Evolutionary conservation across 202 grass and related monocot species (phyloP), one percentile per base, ranked within the genome.

Genomic region (Carex sylvatica): DNA sequence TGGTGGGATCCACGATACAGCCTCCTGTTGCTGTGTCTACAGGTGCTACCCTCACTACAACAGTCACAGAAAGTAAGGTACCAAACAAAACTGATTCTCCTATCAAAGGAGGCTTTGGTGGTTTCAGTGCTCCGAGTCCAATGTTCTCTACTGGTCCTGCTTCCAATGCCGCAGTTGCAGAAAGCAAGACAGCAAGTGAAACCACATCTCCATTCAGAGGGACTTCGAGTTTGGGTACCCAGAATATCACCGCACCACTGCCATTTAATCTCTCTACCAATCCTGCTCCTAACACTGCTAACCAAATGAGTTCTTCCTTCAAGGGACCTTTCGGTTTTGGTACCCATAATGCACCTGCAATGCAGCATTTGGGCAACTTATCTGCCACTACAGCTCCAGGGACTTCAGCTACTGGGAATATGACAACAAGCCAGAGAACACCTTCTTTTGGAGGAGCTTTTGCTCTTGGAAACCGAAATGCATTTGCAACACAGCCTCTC

Each of bases 381-480:
- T 81, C 88, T 83, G 66, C 73, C 47, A 90, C 71, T 79, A 88
- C 47, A 78, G 71, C 56, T 62, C 20, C 24, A 62, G 78, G 85
- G 56, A 38, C 28, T 16, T 83, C 71, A 92, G 46, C 51, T 80
- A 70, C 85, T 18, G 87, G 70, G 88, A 85, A 44, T 87, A 90
- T 84, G 35, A 36, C 67, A 83, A 85, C 84, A 67, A 93, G 80
- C 79, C 87, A 84, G 75, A 83, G 80, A 84, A 28, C 24, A 84
- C 23, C 79, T 85, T 86, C 70, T 35, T 90, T 73, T 68, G 63
- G 47, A 54, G 79, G 54, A 80, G 77, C 58, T 40, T 80, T 63
- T 80, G 26, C n/a, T 64, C 54, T 63, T 30, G 77, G 77, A 26
- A 80, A n/a, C 16, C 77, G 4, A 24, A 80, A 63, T 80, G 9